A percentile compares a stretch with the other conserved stretches of the same genome.
phyloP scores from a whole-genome alignment of 495 filamentous ascomycete genomes.

The Aspergillus panamensis region DNA sequence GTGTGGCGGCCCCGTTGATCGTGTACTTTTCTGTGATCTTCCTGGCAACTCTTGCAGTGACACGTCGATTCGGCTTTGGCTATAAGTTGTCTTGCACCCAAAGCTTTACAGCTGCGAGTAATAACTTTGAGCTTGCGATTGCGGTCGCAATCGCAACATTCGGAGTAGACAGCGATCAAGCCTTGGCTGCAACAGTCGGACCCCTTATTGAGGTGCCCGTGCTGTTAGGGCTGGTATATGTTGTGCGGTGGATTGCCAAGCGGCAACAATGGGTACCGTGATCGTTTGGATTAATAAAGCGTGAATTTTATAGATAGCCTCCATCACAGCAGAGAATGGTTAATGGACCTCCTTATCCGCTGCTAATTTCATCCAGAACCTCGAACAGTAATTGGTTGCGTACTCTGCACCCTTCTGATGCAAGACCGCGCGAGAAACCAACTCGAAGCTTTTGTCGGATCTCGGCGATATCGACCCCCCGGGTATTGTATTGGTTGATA shows the following conservation, averaged over 20 bases:
- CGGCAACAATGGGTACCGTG: slow-evolving; percentile 19
- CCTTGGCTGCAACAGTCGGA: slow-evolving; percentile 84
- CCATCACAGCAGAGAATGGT: not conserved
- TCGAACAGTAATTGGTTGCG: slow-evolving; percentile 43
- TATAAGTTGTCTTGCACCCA: slow-evolving; percentile 74
- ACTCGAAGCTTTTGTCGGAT: slow-evolving; percentile 36
- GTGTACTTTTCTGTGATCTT: slow-evolving; percentile 80
- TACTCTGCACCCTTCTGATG: slow-evolving; percentile 41
- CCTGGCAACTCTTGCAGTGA: slow-evolving; percentile 57
- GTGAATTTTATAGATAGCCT: not conserved
- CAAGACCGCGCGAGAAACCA: slow-evolving; percentile 32
- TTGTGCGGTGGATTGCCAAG: slow-evolving; percentile 57
- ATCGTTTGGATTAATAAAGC: not conserved
- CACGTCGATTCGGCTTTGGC: slow-evolving; percentile 62
- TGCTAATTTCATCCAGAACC: slow-evolving; percentile 45
- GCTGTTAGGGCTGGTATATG: slow-evolving; percentile 75
- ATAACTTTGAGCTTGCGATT: slow-evolving; percentile 93
- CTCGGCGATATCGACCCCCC: slow-evolving; percentile 34
- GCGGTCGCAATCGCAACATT: slow-evolving; percentile 85
- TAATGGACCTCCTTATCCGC: slow-evolving; percentile 16
- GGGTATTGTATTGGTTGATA: slow-evolving; percentile 39
- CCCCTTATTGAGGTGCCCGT: slow-evolving; percentile 92
- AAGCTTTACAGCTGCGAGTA: slow-evolving; percentile 91
- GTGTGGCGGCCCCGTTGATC: slow-evolving; percentile 75
- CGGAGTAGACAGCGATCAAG: slow-evolving; percentile 77